A percentile compares a stretch with the other conserved stretches of the same genome.
phyloP scores from a whole-genome alignment of 129 eudicot species.

The Flaveria trinervia region DNA sequence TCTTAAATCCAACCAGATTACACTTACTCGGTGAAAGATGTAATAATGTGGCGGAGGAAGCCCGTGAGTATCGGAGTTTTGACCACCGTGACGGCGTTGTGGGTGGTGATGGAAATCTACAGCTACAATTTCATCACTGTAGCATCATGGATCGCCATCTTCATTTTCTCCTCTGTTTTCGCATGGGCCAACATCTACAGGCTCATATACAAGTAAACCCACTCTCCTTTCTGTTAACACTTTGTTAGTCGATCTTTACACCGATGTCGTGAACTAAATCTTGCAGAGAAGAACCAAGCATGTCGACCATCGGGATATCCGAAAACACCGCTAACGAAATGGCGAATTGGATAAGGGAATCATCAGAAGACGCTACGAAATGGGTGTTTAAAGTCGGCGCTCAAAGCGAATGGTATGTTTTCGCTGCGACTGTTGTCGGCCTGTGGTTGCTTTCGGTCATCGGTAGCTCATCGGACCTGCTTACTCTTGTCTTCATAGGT shows the following conservation, averaged over 20 bases:
- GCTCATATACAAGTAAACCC: constrained; percentile 57
- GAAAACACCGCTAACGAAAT: constrained; percentile 43
- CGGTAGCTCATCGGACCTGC: constrained; percentile 46
- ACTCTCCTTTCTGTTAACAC: too few species aligned
- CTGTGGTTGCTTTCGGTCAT: constrained; percentile 53
- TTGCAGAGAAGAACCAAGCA: constrained; percentile 60
- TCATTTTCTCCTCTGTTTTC: constrained; percentile 44
- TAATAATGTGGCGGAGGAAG: constrained; percentile 65
- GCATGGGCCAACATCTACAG: constrained; percentile 58
- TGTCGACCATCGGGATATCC: constrained; percentile 50
- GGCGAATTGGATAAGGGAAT: constrained; percentile 26
- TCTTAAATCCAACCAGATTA: background rate
- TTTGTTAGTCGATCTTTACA: background rate
- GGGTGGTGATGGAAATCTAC: constrained; percentile 61
- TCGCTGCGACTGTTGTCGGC: constrained; percentile 42
- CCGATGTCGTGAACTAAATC: background rate
- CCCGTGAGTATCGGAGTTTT: constrained; percentile 38
- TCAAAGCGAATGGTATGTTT: constrained; percentile 61
- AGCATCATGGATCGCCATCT: constrained; percentile 57
- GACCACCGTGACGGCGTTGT: constrained; percentile 44
- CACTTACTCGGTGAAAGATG: constrained; percentile 41
- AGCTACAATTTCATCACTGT: constrained; percentile 54
- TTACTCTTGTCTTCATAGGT: constrained; percentile 64
- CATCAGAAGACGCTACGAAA: constrained; percentile 41
- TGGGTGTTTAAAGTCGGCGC: constrained; percentile 68